Conservation (phyloP, 805 yeast species). For the Kluyveromyces siamensis region DNA sequence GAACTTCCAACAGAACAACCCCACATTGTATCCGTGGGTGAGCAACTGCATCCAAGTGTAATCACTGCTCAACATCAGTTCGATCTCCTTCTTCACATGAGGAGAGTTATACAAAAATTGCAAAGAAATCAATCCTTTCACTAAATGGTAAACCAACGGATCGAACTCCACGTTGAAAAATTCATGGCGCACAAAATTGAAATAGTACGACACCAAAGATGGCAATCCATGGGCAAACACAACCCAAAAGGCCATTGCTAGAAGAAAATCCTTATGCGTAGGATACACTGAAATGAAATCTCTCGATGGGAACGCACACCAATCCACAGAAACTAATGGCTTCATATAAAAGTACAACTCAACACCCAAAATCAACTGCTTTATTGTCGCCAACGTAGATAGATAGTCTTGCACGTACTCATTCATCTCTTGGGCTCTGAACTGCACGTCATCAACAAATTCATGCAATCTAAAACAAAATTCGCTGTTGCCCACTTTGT, state of each 20-base stretch:
- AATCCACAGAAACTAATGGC: slow-evolving; percentile 5
- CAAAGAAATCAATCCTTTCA: slow-evolving; percentile 16
- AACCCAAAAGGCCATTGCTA: slow-evolving; percentile 12
- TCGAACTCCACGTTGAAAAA: slow-evolving; percentile 18
- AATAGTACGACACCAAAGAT: slow-evolving; percentile 16
- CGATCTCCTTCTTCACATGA: slow-evolving; percentile 5
- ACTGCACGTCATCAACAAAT: slow-evolving; percentile 14
- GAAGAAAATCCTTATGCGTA: slow-evolving; percentile 5
- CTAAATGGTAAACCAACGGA: slow-evolving; percentile 23
- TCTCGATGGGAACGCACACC: slow-evolving; percentile 1
- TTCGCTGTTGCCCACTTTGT: slow-evolving; percentile 3
- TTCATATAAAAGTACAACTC: slow-evolving; percentile 15
- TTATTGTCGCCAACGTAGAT: slow-evolving; percentile 17
- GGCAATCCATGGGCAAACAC: slow-evolving; percentile 12
- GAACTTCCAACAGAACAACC: slow-evolving; percentile 7
- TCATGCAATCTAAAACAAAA: slow-evolving; percentile 18
- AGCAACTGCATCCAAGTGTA: slow-evolving; percentile 5
- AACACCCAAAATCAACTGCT: slow-evolving; percentile 10
- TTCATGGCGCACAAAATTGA: slow-evolving; percentile 26
- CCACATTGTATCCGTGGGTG: slow-evolving; percentile 8
- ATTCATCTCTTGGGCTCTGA: slow-evolving; percentile 10
- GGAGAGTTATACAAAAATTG: slow-evolving; percentile 10
- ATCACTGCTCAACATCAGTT: slow-evolving; percentile 2
- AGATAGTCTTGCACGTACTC: slow-evolving; percentile 20
- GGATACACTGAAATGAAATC: slow-evolving; percentile 2